Percentiles rank a stretch among this genome's conserved stretches.
Conservation (phyloP, 2,329 filamentous ascomycete species). For the Neofusicoccum parvum region DNA sequence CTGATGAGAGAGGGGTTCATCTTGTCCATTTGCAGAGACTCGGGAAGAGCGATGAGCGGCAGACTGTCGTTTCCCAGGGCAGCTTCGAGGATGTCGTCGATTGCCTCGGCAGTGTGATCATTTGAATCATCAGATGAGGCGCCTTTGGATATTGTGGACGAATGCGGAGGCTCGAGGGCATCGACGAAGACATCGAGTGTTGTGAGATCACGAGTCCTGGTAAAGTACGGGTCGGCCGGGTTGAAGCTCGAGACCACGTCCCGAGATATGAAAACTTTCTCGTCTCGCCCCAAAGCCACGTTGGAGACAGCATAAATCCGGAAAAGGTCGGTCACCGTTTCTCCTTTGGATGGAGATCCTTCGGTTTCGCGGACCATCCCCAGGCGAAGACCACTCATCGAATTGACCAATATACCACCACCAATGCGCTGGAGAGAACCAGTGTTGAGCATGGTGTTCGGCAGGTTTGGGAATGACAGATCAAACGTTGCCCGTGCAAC, state of each 20-base stretch:
- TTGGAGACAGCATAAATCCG: slow-evolving; percentile 80
- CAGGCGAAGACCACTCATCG: slow-evolving; percentile 62
- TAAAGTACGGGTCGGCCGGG: slow-evolving; percentile 82
- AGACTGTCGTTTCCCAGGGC: slow-evolving; percentile 22
- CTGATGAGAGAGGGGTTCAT: slow-evolving; percentile 34
- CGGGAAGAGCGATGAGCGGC: slow-evolving; percentile 24
- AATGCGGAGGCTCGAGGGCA: slow-evolving; percentile 33
- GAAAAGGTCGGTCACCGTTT: slow-evolving; percentile 51
- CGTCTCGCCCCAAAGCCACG: slow-evolving; percentile 80
- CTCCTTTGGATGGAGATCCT: slow-evolving; percentile 23
- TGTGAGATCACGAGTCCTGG: slow-evolving; percentile 70
- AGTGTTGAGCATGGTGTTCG: slow-evolving; percentile 49
- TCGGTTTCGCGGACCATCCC: slow-evolving; percentile 67
- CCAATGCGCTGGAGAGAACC: slow-evolving; percentile 58
- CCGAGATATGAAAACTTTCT: slow-evolving; percentile 78
- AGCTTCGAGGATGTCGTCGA: slow-evolving; percentile 11
- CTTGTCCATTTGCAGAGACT: slow-evolving; percentile 31
- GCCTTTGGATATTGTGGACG: slow-evolving; percentile 5
- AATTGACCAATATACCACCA: slow-evolving; percentile 63
- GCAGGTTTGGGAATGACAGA: slow-evolving; percentile 63
- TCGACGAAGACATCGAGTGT: slow-evolving; percentile 75
- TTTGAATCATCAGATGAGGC: not conserved
- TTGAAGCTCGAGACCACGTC: slow-evolving; percentile 69
- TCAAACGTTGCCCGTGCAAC: slow-evolving; percentile 71
- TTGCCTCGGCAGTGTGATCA: not conserved